Evolutionary conservation across 1,284 basidiomycete species (phyloP).

Genomic region (Ganoderma sinense): DNA sequence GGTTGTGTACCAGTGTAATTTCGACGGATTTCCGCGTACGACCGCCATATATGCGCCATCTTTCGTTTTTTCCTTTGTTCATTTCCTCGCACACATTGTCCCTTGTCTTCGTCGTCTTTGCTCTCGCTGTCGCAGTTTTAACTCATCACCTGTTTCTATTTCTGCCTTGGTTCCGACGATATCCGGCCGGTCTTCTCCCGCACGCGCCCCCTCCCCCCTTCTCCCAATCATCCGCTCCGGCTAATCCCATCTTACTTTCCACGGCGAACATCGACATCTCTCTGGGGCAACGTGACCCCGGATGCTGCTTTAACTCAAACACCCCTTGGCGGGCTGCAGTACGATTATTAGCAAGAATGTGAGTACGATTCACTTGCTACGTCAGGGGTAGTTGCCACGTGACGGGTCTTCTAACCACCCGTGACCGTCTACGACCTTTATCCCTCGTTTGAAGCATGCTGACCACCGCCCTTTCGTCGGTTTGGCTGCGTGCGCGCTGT

Average conservation of each 20-base stretch:
- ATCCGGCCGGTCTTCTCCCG: conserved; percentile 17
- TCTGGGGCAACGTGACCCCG: not conserved
- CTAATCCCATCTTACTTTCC: conserved; percentile 2
- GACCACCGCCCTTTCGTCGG: not conserved
- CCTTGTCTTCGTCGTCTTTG: conserved; percentile 19
- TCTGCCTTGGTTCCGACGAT: conserved; percentile 14
- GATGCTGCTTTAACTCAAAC: conserved; percentile 1
- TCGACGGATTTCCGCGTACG: conserved; percentile 21
- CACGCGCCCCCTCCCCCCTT: conserved; percentile 19
- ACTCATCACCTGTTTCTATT: conserved; percentile 27
- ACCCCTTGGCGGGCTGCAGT: conserved; percentile 41
- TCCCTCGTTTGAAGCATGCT: not conserved
- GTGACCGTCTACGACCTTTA: not conserved
- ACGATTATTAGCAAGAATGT: conserved; percentile 75
- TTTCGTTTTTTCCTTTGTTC: conserved; percentile 25
- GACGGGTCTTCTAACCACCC: conserved; percentile 10
- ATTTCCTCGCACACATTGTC: conserved; percentile 20
- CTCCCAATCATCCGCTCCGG: conserved; percentile 16
- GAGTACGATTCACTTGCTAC: conserved; percentile 44
- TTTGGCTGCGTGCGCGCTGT: not conserved
- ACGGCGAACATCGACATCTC: conserved; percentile 7
- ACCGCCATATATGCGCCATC: conserved; percentile 26
- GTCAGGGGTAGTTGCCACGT: conserved; percentile 9
- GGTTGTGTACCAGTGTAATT: conserved; percentile 29
- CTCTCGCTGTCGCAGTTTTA: conserved; percentile 23